A percentile compares a stretch with the other conserved stretches of the same genome.
Conservation (phyloP, 1,284 basidiomycete genomes). For the Sanghuangporus weigelae region DNA sequence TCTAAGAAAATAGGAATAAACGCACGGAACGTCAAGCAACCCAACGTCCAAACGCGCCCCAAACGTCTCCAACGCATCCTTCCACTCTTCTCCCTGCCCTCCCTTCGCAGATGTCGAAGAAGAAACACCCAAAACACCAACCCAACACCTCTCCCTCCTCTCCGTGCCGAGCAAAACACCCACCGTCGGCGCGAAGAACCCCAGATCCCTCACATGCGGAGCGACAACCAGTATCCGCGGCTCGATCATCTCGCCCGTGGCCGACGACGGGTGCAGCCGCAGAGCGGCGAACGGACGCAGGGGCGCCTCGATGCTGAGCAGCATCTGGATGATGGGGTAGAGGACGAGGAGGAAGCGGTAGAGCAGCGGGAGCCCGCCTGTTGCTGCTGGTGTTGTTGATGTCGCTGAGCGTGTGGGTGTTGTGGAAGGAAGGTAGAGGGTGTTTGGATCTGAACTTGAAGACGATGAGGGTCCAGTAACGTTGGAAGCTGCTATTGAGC, state of each 20-base stretch:
- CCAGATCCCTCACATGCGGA: slow-evolving; percentile 2
- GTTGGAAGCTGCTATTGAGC: background rate
- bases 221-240: slow-evolving; percentile 13
- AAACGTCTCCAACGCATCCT: slow-evolving; percentile 6
- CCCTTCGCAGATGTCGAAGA: background rate
- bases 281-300: slow-evolving; percentile 9
- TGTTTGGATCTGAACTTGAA: background rate
- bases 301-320: slow-evolving; percentile 15
- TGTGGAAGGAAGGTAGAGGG: background rate
- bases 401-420: background rate
- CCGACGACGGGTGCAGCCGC: slow-evolving; percentile 1
- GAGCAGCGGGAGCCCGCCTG: background rate
- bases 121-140: background rate
- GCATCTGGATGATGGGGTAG: slow-evolving; percentile 10
- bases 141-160: background rate
- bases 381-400: background rate
- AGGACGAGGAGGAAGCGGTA: slow-evolving; percentile 14
- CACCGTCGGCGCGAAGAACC: slow-evolving; percentile 10
- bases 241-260: slow-evolving; percentile 6
- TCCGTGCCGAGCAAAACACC: background rate
- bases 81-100: slow-evolving; percentile 3
- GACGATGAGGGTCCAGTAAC: background rate
- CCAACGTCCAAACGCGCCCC: slow-evolving; percentile 5
- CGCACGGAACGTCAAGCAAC: slow-evolving; percentile 10
- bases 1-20: background rate